These are phyloP conservation scores for Populus trichocarpa DNA, from an alignment of 441 rosid genomes.

Conservation along the genomic window DNA sequence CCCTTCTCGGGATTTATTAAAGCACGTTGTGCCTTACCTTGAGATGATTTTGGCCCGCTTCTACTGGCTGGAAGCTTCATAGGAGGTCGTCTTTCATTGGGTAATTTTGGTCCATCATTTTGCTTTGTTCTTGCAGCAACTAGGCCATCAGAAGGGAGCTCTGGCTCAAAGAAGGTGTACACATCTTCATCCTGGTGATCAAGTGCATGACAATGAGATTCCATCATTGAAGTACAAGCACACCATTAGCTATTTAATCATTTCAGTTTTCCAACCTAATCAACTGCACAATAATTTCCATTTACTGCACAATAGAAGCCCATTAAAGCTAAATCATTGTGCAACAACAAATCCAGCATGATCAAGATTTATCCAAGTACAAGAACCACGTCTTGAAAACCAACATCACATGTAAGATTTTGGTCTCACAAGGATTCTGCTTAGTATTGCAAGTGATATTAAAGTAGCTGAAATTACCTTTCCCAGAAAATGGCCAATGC, in stretches of 20 bases:
- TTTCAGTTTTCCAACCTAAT: neutral
- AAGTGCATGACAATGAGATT: neutral
- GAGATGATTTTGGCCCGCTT: conserved; percentile 58
- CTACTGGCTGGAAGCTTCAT: conserved; percentile 51
- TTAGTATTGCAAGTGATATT: neutral
- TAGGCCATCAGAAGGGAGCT: conserved; percentile 63
- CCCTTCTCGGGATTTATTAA: conserved; percentile 48
- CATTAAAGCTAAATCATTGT: neutral
- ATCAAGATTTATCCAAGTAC: neutral
- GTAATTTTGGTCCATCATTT: conserved; percentile 46
- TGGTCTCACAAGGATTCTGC: neutral
- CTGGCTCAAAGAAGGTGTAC: conserved; percentile 92
- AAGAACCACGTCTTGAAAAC: neutral
- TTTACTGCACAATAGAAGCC: neutral
- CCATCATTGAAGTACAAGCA: neutral
- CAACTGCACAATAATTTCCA: neutral
- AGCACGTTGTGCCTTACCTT: conserved; percentile 51
- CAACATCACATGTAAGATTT: neutral
- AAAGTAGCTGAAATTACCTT: conserved; percentile 48
- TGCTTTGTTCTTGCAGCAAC: conserved; percentile 54
- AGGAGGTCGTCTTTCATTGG: conserved; percentile 57
- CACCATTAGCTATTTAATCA: neutral
- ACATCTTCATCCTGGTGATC: conserved; percentile 87
- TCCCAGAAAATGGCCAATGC: conserved; percentile 91
- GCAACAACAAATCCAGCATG: neutral